Base-by-base conservation (phyloP, 208 protist genomes). In the Leptomonas pyrrhocoris region DNA sequence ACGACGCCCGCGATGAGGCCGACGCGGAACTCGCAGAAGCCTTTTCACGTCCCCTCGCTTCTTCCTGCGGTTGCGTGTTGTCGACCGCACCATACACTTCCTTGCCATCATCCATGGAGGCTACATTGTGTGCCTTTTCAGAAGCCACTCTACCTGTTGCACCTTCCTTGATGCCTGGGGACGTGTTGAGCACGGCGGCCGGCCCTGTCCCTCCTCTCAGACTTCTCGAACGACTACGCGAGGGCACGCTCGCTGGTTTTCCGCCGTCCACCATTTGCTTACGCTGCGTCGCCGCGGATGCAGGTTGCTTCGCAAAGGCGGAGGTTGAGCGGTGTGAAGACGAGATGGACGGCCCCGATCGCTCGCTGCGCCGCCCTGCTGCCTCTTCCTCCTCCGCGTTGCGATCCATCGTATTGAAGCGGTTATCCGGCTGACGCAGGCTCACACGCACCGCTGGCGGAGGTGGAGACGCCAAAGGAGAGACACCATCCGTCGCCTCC, bases 161-260 rank as follows among this genome's bases (percentile, higher is more conserved):
- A 13, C 21, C 16, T 49, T 12, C 18, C 43, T 49, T 49, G 18
- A 38, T 12, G 3, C 34, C 34, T 38, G 3, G 34, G 34, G 9
- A 38, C 34, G 9, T 38, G 34, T 38, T 38, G 9, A 9, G 34
- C 34, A 38, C 9, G 3, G 34, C 34, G 3, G 9, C 34, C 34
- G 13, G 48, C 8, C 2, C 48, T 53, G 5, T 21, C 23, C 12
- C 51, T 16, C 19, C 18, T 3, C 28, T 7, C 36, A 42, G 34
- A 43, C 43, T 55, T 4, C 25, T 38, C n/a, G 60, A 65, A 13
- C 31, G 46, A 30, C 60, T 55, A 28, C 60, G 60, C 18, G 12
- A 27, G 1, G 46, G 38, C 25, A 25, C 43, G 11, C 46, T n/a
- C 30, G 28, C 51, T 4, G 11, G 13, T 21, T 38, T 38, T 38